These are phyloP conservation scores for Fulvia fulva DNA, from an alignment of 2,329 filamentous ascomycete genomes.

Conservation along the genomic window DNA sequence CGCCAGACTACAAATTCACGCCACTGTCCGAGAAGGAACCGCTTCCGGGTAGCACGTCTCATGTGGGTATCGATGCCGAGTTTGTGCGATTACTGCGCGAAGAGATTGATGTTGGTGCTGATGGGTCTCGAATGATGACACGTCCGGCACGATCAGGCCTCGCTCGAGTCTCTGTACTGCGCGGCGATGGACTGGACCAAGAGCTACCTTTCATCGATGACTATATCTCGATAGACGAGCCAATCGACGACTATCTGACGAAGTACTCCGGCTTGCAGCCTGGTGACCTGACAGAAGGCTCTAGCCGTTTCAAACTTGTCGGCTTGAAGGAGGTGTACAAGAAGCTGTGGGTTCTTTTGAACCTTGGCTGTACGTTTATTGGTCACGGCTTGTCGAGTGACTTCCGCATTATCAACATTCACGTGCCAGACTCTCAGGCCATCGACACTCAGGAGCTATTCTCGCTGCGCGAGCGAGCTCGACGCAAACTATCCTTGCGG, in stretches of 20 bases:
- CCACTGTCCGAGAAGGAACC: constrained; percentile 43
- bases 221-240: constrained; percentile 87
- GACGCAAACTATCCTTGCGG: constrained; percentile 83
- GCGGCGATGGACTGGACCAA: constrained; percentile 72
- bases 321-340: constrained; percentile 92
- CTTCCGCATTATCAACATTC: constrained; percentile 97
- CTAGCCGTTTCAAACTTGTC: constrained; percentile 78
- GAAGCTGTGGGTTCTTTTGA: constrained; percentile 94
- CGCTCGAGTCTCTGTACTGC: constrained; percentile 86
- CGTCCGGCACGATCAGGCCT: constrained; percentile 85
- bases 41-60: constrained; percentile 56
- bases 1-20: constrained; percentile 27
- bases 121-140: constrained; percentile 87
- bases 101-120: constrained; percentile 93
- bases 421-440: constrained; percentile 83
- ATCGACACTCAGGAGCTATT: constrained; percentile 94
- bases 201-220: constrained; percentile 92
- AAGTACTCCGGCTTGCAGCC: constrained; percentile 87
- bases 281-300: constrained; percentile 74
- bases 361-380: constrained; percentile 88
- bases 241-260: constrained; percentile 92
- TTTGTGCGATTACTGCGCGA: constrained; percentile 91
- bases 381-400: constrained; percentile 92
- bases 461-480: constrained; percentile 67
- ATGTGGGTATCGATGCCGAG: constrained; percentile 90